A percentile compares a stretch with the other conserved stretches of the same genome.
Conservation (phyloP, 306 rosid species). For the Arachis stenosperma region DNA sequence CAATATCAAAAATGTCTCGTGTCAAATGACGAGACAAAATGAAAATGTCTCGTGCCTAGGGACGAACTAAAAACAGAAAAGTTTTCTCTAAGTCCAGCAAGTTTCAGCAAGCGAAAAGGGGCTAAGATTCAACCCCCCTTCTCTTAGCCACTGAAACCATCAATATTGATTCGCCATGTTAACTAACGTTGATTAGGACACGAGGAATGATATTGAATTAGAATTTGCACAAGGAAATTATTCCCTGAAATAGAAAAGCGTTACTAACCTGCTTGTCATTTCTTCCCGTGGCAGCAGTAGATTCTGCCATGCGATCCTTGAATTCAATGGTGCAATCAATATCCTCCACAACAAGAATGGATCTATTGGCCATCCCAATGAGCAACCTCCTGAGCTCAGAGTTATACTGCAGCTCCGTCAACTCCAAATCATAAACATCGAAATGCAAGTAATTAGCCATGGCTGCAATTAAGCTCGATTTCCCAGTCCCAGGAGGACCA, state of each 20-base stretch:
- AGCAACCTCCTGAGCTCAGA: constrained; percentile 56
- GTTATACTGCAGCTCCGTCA: constrained; percentile 46
- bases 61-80: too few species aligned
- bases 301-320: constrained; percentile 45
- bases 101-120: too few species aligned
- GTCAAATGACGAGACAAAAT: too few species aligned
- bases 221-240: too few species aligned
- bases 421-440: constrained; percentile 76
- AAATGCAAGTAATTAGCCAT: constrained; percentile 79
- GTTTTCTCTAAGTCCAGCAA: too few species aligned
- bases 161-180: too few species aligned
- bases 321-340: constrained; percentile 68
- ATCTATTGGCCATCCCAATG: constrained; percentile 59
- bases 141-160: too few species aligned
- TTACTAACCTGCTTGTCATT: constrained; percentile 31
- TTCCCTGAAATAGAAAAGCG: neutral
- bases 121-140: too few species aligned
- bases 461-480: constrained; percentile 79
- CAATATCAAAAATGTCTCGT: too few species aligned
- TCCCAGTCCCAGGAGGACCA: constrained; percentile 92
- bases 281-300: neutral
- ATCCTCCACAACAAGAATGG: constrained; percentile 83
- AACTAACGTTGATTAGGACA: too few species aligned
- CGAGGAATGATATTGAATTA: too few species aligned
- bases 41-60: too few species aligned